phyloP scores from a whole-genome alignment of 1,284 basidiomycete genomes.

The Heliocybe sulcata region DNA sequence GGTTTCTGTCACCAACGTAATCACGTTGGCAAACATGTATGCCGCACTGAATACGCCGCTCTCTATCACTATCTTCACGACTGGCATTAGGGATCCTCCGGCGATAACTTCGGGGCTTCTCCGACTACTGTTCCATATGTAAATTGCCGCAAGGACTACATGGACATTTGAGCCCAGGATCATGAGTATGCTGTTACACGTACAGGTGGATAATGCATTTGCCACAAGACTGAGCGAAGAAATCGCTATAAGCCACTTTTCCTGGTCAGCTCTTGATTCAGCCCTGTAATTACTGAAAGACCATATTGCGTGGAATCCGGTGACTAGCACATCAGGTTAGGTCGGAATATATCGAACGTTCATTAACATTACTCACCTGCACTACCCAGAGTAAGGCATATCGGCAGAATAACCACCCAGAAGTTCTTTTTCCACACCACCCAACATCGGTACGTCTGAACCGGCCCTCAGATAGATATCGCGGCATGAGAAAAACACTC shows the following conservation, averaged over 20 bases:
- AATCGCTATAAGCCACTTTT: slow-evolving; percentile 8
- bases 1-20: slow-evolving; percentile 8
- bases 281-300: slow-evolving; percentile 2
- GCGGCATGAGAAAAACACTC: slow-evolving; percentile 15
- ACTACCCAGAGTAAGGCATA: slow-evolving; percentile 9
- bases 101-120: not conserved
- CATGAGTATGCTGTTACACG: not conserved
- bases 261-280: slow-evolving; percentile 2
- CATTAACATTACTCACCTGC: slow-evolving; percentile 6
- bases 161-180: not conserved
- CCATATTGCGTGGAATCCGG: slow-evolving; percentile 4
- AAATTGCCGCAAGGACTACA: not conserved
- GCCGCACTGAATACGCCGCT: slow-evolving; percentile 12
- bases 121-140: slow-evolving; percentile 4
- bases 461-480: slow-evolving; percentile 38
- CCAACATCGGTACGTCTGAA: slow-evolving; percentile 15
- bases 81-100: slow-evolving; percentile 7
- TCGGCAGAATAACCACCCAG: slow-evolving; percentile 10
- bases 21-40: slow-evolving; percentile 11
- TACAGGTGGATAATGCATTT: slow-evolving; percentile 13
- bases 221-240: slow-evolving; percentile 12
- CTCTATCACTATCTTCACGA: slow-evolving; percentile 12
- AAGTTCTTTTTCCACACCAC: slow-evolving; percentile 13
- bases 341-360: not conserved
- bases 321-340: not conserved